These are phyloP conservation scores for Pulveroboletus ravenelii DNA, from an alignment of 768 basidiomycete species.

Conservation along the genomic window DNA sequence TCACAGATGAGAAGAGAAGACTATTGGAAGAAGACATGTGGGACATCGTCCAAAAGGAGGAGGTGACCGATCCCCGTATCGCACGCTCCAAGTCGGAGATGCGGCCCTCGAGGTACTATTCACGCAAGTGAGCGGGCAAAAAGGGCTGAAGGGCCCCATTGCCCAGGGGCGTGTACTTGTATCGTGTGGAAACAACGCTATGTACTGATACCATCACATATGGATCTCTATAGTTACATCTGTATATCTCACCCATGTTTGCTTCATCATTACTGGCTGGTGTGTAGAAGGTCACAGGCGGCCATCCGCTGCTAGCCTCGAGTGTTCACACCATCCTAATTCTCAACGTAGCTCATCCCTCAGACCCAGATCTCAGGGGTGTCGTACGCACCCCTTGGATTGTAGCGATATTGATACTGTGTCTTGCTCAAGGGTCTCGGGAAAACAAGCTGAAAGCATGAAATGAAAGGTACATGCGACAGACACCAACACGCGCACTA, in stretches of 20 bases:
- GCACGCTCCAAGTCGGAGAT: slow-evolving; percentile 27
- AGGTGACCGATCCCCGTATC: slow-evolving; percentile 2
- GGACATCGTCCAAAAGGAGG: slow-evolving; percentile 14
- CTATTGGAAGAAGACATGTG: slow-evolving; percentile 19
- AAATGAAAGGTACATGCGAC: slow-evolving; percentile 3
- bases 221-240: no score
- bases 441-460: slow-evolving; percentile 15
- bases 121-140: slow-evolving; percentile 9
- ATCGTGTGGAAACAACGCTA: neutral
- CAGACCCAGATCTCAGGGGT: no score
- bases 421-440: neutral
- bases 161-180: neutral
- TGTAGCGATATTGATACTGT: neutral
- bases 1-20: slow-evolving; percentile 16
- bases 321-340: no score
- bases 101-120: slow-evolving; percentile 16
- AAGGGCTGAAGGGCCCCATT: neutral
- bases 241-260: neutral
- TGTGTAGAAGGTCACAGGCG: no score
- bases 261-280: neutral
- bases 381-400: neutral
- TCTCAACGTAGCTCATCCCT: no score
- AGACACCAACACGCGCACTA: neutral
- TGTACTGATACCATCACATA: neutral
- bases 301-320: no score